Base-by-base conservation (phyloP, 192 early-diverging fungal genomes). In the Phycomyces blakesleeanus region DNA sequence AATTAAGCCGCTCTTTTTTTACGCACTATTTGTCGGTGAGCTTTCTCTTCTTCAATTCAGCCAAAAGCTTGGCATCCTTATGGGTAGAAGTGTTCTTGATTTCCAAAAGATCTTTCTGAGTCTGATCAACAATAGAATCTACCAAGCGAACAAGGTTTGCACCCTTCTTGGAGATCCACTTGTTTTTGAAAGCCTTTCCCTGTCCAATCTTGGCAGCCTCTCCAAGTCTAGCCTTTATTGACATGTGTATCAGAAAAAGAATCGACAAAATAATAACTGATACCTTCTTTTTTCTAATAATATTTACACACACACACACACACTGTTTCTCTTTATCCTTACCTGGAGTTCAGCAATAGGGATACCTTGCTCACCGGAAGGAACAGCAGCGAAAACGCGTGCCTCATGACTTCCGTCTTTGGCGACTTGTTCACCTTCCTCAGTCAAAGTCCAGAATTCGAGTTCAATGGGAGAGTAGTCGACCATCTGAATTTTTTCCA, bases 121-220 rank as follows among this genome's bases (percentile, higher is more conserved):
- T 88, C 74, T 93, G 79, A 76, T 98, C 97, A 37, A 84, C 83
- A 74, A 98, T 87, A 26, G 78, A 78, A 4, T 89, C 88, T 7
- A 92, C 92, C 52, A 84, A 62, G 50, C 94, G 87, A 27, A 92
- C 81, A 24, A 97, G 78, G 50, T 82, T 85, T 41, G 79, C 80
- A 38, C 78, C 81, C 50, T 78, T 82, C 76, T 97, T 97, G 57
- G 85, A 87, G 76, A 99, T 87, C 97, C 97, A 99, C 80, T 96
- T 98, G 83, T 96, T 93, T 75, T 93, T 93, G 78, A 99, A 89
- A 21, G 95, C 95, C 72, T 89, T 89, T 55, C 93, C 94, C 76
- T 95, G 93, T 27, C 96, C 97, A 72, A 97, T 89, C 72, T 88
- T 92, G 68, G 91, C 92, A 37, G 83, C 59, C 9, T 87, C 77